Evolutionary conservation across 2,329 filamentous ascomycete species (phyloP), one percentile per base, ranked within the genome.

Genomic region (Monilinia aucupariae): DNA sequence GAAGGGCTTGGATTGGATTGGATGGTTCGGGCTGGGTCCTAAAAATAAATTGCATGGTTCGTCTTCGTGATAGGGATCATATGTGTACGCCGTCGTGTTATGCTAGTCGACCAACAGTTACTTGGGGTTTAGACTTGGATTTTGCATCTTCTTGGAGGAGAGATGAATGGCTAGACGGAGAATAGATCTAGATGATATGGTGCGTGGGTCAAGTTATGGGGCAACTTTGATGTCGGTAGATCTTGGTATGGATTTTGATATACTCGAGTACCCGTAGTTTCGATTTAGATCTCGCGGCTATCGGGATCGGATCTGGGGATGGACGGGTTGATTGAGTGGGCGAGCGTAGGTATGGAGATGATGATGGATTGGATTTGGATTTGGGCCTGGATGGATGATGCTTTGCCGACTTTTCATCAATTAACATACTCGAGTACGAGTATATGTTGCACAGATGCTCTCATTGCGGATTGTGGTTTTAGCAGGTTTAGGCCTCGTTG

Each of bases 281-380:
- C 15, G 17, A 45, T 22, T 45, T 22, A 20, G 37, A 50, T 27
- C 47, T 53, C 48, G 48, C 49, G 59, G 58, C 48, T 60, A 34
- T 60, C 37, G 48, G 47, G 37, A 34, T 60, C 37, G 48, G 34
- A 37, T 60, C 56, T 37, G 45, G 30, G 47, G 32, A 2, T 5
- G 27, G 50, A 25, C 39, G 32, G 32, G 1, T 5, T 39, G 13
- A n/a, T 25, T 53, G 6, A 32, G 34, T 39, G 37, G 37, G 37
- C 12, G 37, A 39, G 37, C 37, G 12, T 39, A 39, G 15, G 17
- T 39, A 39, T 25, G 22, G n/a, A 39, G 41, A 45, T 45, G 41
- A 45, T 45, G 7, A 4, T 45, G 17, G 41, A n/a, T 20, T 20
- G 41, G 15, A 20, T 9, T 43, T 7, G 17, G 17, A n/a, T 20